Percentiles rank a stretch among this genome's conserved stretches.
Evolutionary conservation across 2,329 filamentous ascomycete genomes (phyloP).

Genomic region (Sordariomycetes sp.): DNA sequence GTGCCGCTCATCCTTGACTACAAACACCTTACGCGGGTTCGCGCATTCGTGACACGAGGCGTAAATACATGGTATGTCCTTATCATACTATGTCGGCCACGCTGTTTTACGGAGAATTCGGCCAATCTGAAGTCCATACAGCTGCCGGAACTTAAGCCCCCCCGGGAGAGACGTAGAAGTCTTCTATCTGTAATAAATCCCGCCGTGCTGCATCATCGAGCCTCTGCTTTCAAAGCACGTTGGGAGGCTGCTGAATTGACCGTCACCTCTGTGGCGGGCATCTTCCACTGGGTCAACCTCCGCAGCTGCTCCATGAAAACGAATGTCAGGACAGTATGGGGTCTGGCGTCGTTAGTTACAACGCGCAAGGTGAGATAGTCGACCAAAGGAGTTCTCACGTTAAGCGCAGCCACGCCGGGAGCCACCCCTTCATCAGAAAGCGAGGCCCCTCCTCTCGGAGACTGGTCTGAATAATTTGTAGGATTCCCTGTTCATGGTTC

Average conservation of each 20-base stretch:
- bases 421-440: slow-evolving; percentile 37
- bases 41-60: too few species aligned
- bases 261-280: neutral
- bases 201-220: too few species aligned
- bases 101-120: too few species aligned
- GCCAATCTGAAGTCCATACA: too few species aligned
- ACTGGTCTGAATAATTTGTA: slow-evolving; percentile 21
- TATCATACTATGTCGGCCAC: too few species aligned
- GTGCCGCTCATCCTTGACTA: too few species aligned
- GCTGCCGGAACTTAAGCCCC: neutral
- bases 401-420: slow-evolving; percentile 32
- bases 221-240: neutral
- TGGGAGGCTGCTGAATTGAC: neutral
- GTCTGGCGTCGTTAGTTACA: slow-evolving; percentile 14
- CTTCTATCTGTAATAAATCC: too few species aligned
- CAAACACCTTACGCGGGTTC: too few species aligned
- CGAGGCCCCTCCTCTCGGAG: slow-evolving; percentile 26
- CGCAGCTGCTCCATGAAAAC: slow-evolving; percentile 35
- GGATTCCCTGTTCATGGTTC: slow-evolving; percentile 21
- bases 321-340: slow-evolving; percentile 35
- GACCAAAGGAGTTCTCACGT: slow-evolving; percentile 19
- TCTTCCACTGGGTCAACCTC: slow-evolving; percentile 14
- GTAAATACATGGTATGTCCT: too few species aligned
- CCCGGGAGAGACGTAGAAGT: too few species aligned
- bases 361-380: neutral